phyloP scores from a whole-genome alignment of 2,329 filamentous ascomycete species.

The Venturia nashicola region DNA sequence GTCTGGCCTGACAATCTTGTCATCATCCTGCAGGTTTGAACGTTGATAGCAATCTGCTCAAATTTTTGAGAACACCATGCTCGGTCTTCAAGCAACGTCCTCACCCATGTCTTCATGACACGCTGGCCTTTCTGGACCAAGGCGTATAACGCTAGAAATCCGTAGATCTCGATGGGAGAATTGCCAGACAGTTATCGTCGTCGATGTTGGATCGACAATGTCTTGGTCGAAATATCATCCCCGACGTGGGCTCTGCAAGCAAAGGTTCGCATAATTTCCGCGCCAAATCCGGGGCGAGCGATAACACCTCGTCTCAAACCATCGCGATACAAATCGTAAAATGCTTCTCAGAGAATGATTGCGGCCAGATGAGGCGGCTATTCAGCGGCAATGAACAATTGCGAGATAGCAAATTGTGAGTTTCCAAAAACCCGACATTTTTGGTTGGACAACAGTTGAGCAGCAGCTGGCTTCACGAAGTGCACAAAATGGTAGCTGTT shows the following conservation, averaged over 20 bases:
- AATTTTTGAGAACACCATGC: no score
- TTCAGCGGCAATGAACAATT: slow-evolving; percentile 31
- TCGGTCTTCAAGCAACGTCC: no score
- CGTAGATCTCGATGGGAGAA: no score
- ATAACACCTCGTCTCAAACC: slow-evolving; percentile 5
- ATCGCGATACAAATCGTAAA: slow-evolving; percentile 34
- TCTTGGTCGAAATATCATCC: not conserved
- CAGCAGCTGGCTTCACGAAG: slow-evolving; percentile 30
- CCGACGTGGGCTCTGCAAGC: slow-evolving; percentile 12
- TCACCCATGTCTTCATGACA: no score
- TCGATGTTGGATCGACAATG: no score
- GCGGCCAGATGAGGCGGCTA: slow-evolving; percentile 30
- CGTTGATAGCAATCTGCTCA: not conserved
- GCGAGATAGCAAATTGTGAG: slow-evolving; percentile 29
- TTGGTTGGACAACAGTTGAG: slow-evolving; percentile 32
- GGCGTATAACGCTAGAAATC: no score
- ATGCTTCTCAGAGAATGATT: slow-evolving; percentile 30
- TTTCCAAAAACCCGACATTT: slow-evolving; percentile 32
- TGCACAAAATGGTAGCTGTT: slow-evolving; percentile 36
- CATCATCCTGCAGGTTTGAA: not conserved
- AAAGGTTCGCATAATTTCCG: slow-evolving; percentile 24
- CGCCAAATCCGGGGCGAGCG: not conserved
- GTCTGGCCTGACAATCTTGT: slow-evolving; percentile 15
- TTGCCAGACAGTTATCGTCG: no score
- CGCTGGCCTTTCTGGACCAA: no score